Base-by-base conservation (phyloP, 1,139 yeast genomes). In the Saccharomycopsis phalli region DNA sequence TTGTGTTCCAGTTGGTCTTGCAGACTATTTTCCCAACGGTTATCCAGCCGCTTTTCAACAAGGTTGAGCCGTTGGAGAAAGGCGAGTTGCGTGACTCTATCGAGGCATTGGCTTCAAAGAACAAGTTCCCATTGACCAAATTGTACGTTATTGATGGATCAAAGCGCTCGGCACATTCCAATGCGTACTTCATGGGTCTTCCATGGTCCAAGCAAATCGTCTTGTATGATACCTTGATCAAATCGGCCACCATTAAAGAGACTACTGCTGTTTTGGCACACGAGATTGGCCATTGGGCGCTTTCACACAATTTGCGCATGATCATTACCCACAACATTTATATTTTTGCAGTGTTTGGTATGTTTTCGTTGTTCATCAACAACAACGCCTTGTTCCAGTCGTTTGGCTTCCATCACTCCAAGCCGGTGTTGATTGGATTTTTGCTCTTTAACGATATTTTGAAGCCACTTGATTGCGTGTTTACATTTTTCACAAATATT, bases 121-220 rank as follows among this genome's bases (percentile, higher is more conserved):
- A 84, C 56, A 66, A 75, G 28, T 91, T 91, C 74, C 98, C 98
- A 50, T 73, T 87, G 57, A 73, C 79, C 45, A 79, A 86, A 55
- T 67, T 91, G 46, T 83, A 74, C 54, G 95, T 88, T 38, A 76
- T 88, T 57, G 98, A 91, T 58, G 97, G 97, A 11, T 88, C 97
- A 37, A 84, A 81, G 59, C 81, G 97, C 63, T 84, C 95, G 1
- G 76, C 94, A 11, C 98, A 91, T 61, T 88, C 97, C 4, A 91
- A 91, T 57, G 98, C 98, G 34, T 91, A 84, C 60, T 91, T 91
- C 58, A 76, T 83, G 51, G 98, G 98, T 4, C 69, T 91, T 53
- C 98, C 98, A 34, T 88, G 96, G 93, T 79, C 87, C 44, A 91
- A 91, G 62, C 91, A 88, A 60, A 91, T 91, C 62, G 97, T 91